phyloP scores from a whole-genome alignment of 1,139 yeast genomes.

The Lodderomyces parapsilosis region DNA sequence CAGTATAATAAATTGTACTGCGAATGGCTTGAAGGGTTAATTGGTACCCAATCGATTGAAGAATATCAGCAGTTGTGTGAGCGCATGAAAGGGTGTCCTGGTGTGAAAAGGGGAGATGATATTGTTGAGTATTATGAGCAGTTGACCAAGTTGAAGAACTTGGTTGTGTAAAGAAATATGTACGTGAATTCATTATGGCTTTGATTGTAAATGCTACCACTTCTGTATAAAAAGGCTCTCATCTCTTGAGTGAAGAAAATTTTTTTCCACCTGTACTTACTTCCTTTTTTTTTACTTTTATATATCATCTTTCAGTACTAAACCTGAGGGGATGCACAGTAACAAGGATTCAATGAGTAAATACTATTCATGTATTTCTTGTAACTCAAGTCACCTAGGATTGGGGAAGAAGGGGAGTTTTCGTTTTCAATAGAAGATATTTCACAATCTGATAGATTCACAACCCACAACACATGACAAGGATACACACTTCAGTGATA shows the following conservation, averaged over 20 bases:
- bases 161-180: constrained; percentile 1
- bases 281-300: neutral
- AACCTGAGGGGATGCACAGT: neutral
- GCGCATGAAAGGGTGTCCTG: constrained; percentile 1
- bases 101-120: constrained; percentile 11
- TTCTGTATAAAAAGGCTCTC: neutral
- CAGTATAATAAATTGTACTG: constrained; percentile 15
- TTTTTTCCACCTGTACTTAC: neutral
- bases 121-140: constrained; percentile 14
- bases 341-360: neutral
- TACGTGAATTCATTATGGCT: too few species aligned
- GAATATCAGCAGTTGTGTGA: constrained; percentile 13
- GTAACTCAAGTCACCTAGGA: too few species aligned
- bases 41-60: constrained; percentile 11
- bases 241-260: neutral
- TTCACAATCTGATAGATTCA: neutral
- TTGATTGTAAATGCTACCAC: neutral
- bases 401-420: neutral
- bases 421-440: too few species aligned
- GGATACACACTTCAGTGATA: too few species aligned
- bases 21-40: constrained; percentile 15
- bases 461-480: too few species aligned
- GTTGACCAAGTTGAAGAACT: constrained; percentile 14
- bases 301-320: too few species aligned
- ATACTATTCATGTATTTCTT: neutral